A percentile compares a stretch with the other conserved stretches of the same genome.
These are phyloP conservation scores for Rheum nobile DNA, from an alignment of 148 eudicot genomes.

Conservation along the genomic window DNA sequence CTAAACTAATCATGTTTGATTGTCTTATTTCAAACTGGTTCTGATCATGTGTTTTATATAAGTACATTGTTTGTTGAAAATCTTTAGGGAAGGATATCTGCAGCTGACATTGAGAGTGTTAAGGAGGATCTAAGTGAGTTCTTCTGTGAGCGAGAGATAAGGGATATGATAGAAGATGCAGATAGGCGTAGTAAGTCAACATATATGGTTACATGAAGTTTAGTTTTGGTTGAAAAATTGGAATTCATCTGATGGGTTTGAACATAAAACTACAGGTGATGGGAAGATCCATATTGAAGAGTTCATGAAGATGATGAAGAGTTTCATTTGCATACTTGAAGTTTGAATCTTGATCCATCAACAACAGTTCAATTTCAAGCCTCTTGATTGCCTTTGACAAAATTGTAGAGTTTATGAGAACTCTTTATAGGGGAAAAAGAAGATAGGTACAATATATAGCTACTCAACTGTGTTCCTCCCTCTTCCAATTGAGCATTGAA, in stretches of 20 bases:
- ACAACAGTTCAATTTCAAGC: neutral
- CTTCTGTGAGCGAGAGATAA: constrained; percentile 7
- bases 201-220: neutral
- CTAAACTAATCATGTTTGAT: neutral
- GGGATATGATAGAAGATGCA: constrained; percentile 11
- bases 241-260: neutral
- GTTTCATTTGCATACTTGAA: constrained; percentile 7
- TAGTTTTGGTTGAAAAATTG: neutral
- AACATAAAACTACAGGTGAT: neutral
- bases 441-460: neutral
- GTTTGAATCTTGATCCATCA: neutral
- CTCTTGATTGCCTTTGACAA: neutral
- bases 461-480: neutral
- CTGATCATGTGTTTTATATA: neutral
- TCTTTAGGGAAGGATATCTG: constrained; percentile 14
- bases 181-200: constrained; percentile 1
- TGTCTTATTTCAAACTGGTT: neutral
- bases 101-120: constrained; percentile 5
- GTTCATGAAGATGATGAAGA: constrained; percentile 5
- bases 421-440: neutral
- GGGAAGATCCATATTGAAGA: constrained; percentile 2
- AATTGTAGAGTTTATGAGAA: neutral
- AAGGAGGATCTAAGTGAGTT: constrained; percentile 5
- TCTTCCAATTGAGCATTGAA: neutral
- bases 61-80: neutral